A percentile compares a stretch with the other conserved stretches of the same genome.
These are phyloP conservation scores for Bolboschoenoplectus hybrid DNA, from an alignment of 202 grass and related monocot genomes.

Conservation along the genomic window DNA sequence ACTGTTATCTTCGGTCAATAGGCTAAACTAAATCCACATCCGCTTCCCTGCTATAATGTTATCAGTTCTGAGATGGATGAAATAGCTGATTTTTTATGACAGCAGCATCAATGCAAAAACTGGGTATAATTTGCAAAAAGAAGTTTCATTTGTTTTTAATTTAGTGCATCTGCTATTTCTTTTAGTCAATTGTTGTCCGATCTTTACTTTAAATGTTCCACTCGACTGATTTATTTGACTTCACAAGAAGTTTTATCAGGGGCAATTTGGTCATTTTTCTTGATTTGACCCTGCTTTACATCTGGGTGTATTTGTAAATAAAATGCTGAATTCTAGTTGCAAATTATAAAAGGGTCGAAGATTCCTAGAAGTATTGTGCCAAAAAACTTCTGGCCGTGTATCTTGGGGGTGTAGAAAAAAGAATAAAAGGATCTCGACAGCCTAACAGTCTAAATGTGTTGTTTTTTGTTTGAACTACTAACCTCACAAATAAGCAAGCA, in stretches of 20 bases:
- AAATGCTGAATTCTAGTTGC: not conserved
- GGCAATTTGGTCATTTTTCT: conserved; percentile 2
- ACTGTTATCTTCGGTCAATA: not conserved
- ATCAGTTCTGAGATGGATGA: not conserved
- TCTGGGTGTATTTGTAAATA: conserved; percentile 11
- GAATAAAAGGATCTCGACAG: not conserved
- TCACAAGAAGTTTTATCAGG: not conserved
- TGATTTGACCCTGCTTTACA: not conserved
- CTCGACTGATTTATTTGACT: conserved; percentile 14
- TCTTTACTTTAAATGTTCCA: conserved; percentile 7
- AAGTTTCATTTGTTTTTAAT: not conserved
- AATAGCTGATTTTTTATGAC: not conserved
- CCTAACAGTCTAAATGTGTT: not conserved
- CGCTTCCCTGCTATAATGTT: not conserved
- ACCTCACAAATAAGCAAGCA: not conserved
- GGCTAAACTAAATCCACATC: not conserved
- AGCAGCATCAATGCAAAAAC: not conserved
- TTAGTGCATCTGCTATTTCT: not conserved
- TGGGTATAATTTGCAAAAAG: not conserved
- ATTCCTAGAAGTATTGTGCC: not conserved
- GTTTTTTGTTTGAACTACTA: not conserved
- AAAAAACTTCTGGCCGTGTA: not conserved
- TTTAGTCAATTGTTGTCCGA: not conserved
- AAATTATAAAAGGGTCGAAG: not conserved
- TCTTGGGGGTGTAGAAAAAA: not conserved